These are phyloP conservation scores for Hymenoscyphus repandus DNA, from an alignment of 2,329 filamentous ascomycete genomes.

Conservation along the genomic window DNA sequence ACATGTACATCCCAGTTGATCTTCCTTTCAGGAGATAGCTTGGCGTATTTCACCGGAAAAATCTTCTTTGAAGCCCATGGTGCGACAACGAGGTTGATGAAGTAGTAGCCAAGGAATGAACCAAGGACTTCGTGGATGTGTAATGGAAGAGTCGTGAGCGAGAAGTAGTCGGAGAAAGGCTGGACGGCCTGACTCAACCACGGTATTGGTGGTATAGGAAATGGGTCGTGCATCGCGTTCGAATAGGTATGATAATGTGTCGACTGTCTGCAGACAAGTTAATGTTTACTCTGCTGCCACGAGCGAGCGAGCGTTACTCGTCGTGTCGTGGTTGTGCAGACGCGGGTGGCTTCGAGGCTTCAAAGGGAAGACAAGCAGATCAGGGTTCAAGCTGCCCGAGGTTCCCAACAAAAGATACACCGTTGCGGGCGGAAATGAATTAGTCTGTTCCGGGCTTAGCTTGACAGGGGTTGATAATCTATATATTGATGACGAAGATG, in stretches of 20 bases:
- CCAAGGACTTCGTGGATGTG: slow-evolving; percentile 73
- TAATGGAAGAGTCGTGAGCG: slow-evolving; percentile 61
- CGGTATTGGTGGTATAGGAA: slow-evolving; percentile 57
- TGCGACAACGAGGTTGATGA: slow-evolving; percentile 61
- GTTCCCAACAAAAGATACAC: neutral
- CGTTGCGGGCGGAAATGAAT: too few relatives aligned
- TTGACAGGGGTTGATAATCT: neutral
- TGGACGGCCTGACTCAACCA: slow-evolving; percentile 47
- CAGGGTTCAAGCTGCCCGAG: neutral
- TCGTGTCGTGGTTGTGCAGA: neutral
- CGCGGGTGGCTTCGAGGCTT: neutral
- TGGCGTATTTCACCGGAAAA: slow-evolving; percentile 58
- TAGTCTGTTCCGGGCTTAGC: neutral
- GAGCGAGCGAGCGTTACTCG: slow-evolving; percentile 1
- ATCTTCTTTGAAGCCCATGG: slow-evolving; percentile 59
- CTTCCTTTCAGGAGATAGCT: slow-evolving; percentile 54
- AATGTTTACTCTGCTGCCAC: slow-evolving; percentile 1
- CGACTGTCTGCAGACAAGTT: neutral
- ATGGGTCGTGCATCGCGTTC: slow-evolving; percentile 61
- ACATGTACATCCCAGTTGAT: slow-evolving; percentile 85
- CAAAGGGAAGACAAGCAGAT: neutral
- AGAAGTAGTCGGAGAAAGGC: slow-evolving; percentile 58
- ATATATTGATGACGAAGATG: neutral
- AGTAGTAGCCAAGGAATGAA: slow-evolving; percentile 62
- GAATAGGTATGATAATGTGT: neutral